Evolutionary conservation across 805 yeast genomes (phyloP), one percentile per base, ranked within the genome.

Genomic region (Kodamaea neixiangensis): DNA sequence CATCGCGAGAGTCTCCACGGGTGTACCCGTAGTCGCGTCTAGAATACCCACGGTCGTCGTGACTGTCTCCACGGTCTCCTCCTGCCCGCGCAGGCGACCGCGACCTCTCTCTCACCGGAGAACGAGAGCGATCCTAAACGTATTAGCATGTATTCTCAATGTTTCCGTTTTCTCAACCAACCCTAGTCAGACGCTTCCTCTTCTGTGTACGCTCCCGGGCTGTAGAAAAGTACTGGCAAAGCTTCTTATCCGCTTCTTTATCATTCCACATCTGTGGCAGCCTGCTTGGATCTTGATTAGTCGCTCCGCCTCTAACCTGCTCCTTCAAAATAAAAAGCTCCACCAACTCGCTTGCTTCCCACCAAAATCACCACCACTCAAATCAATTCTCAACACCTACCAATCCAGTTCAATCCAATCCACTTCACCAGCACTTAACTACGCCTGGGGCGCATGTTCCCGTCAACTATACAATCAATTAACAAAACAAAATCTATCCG

Each of bases 41-140:
- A 18, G 56, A 49, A 39, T 53, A 47, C n/a, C 33, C 40, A 14
- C 48, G 35, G 34, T 44, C 49, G 20, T 37, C 41, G n/a, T 37
- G 31, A 7, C 31, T 25, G 31, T 25, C 31, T 25, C 31, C 31
- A 25, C 31, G 31, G 31, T 25, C 31, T 25, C 31, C 41, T 29
- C 53, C 43, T 20, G 49, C 52, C 29, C 78, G 69, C 22, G 71
- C 64, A 48, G 73, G 75, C 50, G 75, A 74, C 42, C 70, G 65
- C 21, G 71, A 66, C 56, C 72, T 60, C 52, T 57, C 57, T 51
- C 66, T 58, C 45, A 53, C 59, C 15, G 68, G 68, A 43, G 66
- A 59, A 42, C 65, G 58, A 38, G 65, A 63, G 42, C 68, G 67
- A 52, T 64, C 67, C 67, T 56, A 46, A 25, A 34, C 40, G 53